Conservation (phyloP, 148 eudicot species). For the Arbutus unedo region DNA sequence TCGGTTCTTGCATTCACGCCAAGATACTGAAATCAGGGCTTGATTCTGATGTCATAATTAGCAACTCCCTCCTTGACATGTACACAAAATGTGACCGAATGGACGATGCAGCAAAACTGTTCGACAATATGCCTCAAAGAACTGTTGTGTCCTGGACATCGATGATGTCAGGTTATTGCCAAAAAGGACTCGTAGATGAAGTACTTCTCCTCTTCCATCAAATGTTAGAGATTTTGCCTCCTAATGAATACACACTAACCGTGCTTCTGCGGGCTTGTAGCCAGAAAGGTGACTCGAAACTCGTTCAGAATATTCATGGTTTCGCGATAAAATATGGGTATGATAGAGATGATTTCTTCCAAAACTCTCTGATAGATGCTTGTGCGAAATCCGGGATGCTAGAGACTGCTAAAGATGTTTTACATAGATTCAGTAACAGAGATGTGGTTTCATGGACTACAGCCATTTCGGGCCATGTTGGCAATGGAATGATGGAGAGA, state of each 20-base stretch:
- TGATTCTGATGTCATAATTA: background rate
- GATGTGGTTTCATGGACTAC: constrained; percentile 35
- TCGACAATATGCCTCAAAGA: constrained; percentile 25
- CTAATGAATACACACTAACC: constrained; percentile 24
- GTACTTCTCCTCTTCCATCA: constrained; percentile 20
- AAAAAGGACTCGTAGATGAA: constrained; percentile 11
- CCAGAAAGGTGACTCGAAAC: background rate
- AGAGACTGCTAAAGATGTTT: constrained; percentile 16
- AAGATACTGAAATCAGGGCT: constrained; percentile 19
- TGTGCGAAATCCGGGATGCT: constrained; percentile 25
- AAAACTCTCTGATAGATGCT: constrained; percentile 27
- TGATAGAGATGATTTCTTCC: constrained; percentile 18
- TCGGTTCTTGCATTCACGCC: constrained; percentile 26
- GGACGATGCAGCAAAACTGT: constrained; percentile 19
- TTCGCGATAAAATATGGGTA: constrained; percentile 18
- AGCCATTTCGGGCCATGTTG: constrained; percentile 24
- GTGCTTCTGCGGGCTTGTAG: constrained; percentile 26
- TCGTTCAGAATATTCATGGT: constrained; percentile 20
- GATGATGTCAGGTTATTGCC: constrained; percentile 22
- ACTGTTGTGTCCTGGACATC: constrained; percentile 31
- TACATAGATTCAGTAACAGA: constrained; percentile 7
- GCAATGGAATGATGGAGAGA: constrained; percentile 16
- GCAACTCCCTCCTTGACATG: constrained; percentile 25
- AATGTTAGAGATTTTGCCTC: constrained; percentile 16
- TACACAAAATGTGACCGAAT: constrained; percentile 22